Percentiles rank a stretch among this genome's conserved stretches.
Evolutionary conservation across 2,329 filamentous ascomycete genomes (phyloP).

Genomic region (Venturia carpophila): DNA sequence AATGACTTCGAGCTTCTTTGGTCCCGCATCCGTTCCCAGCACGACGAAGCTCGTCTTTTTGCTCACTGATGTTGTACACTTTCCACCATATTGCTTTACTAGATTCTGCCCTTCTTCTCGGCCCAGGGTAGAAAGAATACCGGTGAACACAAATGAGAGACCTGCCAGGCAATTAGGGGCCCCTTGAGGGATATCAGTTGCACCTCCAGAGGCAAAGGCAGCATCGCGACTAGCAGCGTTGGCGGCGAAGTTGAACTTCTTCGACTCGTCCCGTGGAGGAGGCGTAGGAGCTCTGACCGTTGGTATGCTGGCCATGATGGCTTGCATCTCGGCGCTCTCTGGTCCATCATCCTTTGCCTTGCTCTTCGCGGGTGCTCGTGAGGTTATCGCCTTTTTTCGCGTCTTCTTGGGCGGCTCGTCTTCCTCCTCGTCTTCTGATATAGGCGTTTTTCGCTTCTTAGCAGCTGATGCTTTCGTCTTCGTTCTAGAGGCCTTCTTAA

Average conservation of each 20-base stretch:
- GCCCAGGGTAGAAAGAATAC: slow-evolving; percentile 69
- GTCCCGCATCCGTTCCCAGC: slow-evolving; percentile 82
- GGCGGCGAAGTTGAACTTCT: slow-evolving; percentile 75
- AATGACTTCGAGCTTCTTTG: slow-evolving; percentile 87
- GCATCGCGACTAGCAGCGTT: slow-evolving; percentile 53
- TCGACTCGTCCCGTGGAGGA: slow-evolving; percentile 52
- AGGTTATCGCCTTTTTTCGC: slow-evolving; percentile 39
- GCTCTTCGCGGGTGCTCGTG: slow-evolving; percentile 28
- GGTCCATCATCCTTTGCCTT: slow-evolving; percentile 57
- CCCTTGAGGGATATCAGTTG: slow-evolving; percentile 69
- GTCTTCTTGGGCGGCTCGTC: slow-evolving; percentile 54
- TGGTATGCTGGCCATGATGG: slow-evolving; percentile 82
- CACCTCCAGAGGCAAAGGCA: slow-evolving; percentile 54
- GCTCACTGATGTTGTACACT: slow-evolving; percentile 76
- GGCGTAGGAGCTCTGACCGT: slow-evolving; percentile 77
- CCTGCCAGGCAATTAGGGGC: slow-evolving; percentile 85
- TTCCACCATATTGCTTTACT: slow-evolving; percentile 90
- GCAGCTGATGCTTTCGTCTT: slow-evolving; percentile 1
- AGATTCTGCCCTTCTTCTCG: slow-evolving; percentile 78
- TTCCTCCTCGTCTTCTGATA: slow-evolving; percentile 46
- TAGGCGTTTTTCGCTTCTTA: slow-evolving; percentile 48
- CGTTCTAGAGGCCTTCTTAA: background rate
- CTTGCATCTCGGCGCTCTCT: slow-evolving; percentile 59
- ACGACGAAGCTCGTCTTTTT: slow-evolving; percentile 93
- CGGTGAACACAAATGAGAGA: slow-evolving; percentile 91